Evolutionary conservation across 306 rosid genomes (phyloP), one percentile per base, ranked within the genome.

Genomic region (Gillenia trifoliata): DNA sequence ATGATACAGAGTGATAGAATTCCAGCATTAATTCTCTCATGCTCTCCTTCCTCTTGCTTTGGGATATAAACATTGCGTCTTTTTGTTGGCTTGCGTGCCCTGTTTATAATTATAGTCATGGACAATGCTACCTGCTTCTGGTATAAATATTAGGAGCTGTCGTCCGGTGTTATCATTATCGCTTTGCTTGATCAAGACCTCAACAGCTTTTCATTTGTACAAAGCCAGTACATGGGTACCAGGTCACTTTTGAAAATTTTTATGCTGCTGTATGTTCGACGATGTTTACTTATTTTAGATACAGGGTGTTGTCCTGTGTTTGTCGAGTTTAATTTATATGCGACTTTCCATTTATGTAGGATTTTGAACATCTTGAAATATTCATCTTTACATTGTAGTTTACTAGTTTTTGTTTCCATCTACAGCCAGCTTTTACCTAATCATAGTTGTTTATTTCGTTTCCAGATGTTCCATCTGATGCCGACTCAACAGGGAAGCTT

Each of bases 401-500:
- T 22, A 45, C 52, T 15, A 16, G 20, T 45, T 45, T 33, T 55
- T 26, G 23, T 19, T 43, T 31, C 33, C 47, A 38, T 62, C 40
- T 47, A 55, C 34, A 1, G 2, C 26, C 49, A 16, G 26, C 50
- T 31, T 30, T 15, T 19, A 61, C 49, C 61, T 68, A 76, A 71
- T 68, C 29, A 50, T 69, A 50, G 60, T 30, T 30, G 36, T 63
- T 56, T 9, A 79, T 75, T 85, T n/a, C 70, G 36, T 57, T 62
- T 4, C 33, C 92, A 93, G 98, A 93, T 93, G 98, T 93, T 93
- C 87, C 98, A 93, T 85, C 86, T 93, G 94, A 91, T 93, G 69
- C 98, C 98, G 64, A 88, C 96, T n/a, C 89, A 86, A 12, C 91
- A 83, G 77, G 93, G 91, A 75, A 91, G 96, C 91, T 93, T 87